Percentiles rank a stretch among this genome's conserved stretches.
Conservation (phyloP, 371 early-diverging fungal species). For the Parasitella parasitica region DNA sequence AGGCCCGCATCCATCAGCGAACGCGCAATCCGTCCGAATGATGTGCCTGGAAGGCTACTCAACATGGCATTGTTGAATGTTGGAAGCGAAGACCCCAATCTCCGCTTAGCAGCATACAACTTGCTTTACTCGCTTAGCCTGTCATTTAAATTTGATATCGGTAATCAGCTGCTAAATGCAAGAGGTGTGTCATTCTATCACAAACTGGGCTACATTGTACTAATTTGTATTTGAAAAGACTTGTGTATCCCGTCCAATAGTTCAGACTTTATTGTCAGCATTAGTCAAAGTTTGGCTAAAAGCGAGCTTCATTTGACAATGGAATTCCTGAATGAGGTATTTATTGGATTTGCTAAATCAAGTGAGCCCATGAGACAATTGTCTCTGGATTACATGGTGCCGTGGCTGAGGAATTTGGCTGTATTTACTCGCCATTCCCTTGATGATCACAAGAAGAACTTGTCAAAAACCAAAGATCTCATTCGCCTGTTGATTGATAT, state of each 20-base stretch:
- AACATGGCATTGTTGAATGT: constrained; percentile 90
- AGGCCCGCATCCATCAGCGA: constrained; percentile 65
- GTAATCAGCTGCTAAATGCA: constrained; percentile 79
- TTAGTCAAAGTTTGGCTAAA: constrained; percentile 78
- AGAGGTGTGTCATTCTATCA: too few species aligned
- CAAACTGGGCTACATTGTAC: too few species aligned
- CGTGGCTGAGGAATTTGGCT: constrained; percentile 84
- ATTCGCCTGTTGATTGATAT: constrained; percentile 75
- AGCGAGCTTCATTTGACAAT: constrained; percentile 81
- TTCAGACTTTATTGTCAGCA: constrained; percentile 74
- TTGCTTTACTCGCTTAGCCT: constrained; percentile 76
- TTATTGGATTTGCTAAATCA: constrained; percentile 79
- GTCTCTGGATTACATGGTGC: constrained; percentile 87
- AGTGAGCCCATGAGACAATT: constrained; percentile 70
- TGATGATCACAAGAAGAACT: constrained; percentile 48
- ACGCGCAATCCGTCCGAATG: constrained; percentile 78
- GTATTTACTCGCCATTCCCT: constrained; percentile 53
- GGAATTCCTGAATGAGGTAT: constrained; percentile 86
- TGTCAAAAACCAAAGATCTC: constrained; percentile 71
- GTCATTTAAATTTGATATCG: constrained; percentile 81
- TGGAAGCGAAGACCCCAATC: constrained; percentile 73
- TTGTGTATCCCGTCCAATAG: constrained; percentile 89
- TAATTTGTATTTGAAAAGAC: constrained; percentile 38
- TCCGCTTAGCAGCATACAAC: constrained; percentile 86
- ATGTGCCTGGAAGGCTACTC: constrained; percentile 89